Percentiles rank a stretch among this genome's conserved stretches.
Evolutionary conservation across 176 grass and related monocot genomes (phyloP).

Genomic region (Neostapfia colusana): DNA sequence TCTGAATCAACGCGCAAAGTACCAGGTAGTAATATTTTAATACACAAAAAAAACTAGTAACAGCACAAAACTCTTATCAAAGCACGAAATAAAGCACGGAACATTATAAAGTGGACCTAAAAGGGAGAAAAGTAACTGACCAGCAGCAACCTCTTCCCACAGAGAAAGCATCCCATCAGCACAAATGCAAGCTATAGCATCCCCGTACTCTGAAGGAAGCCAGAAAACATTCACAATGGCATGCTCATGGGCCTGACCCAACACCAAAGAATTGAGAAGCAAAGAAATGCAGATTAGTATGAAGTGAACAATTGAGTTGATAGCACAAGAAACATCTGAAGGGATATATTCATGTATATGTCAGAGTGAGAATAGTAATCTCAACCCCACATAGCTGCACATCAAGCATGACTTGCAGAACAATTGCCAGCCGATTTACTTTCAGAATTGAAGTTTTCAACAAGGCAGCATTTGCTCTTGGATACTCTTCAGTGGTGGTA

Average conservation of each 20-base stretch:
- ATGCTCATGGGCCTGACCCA: slow-evolving; percentile 62
- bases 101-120: background rate
- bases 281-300: background rate
- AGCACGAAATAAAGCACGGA: background rate
- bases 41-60: background rate
- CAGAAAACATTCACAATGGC: slow-evolving; percentile 60
- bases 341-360: background rate
- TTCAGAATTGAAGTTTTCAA: background rate
- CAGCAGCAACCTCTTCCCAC: slow-evolving; percentile 85
- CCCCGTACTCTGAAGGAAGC: slow-evolving; percentile 83
- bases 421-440: background rate
- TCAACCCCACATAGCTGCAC: slow-evolving; percentile 4
- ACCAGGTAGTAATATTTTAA: background rate
- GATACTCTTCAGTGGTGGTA: too few species aligned
- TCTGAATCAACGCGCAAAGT: slow-evolving; percentile 7
- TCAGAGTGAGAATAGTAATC: background rate
- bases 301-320: background rate
- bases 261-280: slow-evolving; percentile 16
- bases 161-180: slow-evolving; percentile 78
- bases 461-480: too few species aligned
- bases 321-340: slow-evolving; percentile 12
- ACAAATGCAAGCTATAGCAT: slow-evolving; percentile 87
- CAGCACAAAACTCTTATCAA: background rate
- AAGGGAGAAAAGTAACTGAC: slow-evolving; percentile 39
- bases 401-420: slow-evolving; percentile 4